Evolutionary conservation across 495 filamentous ascomycete genomes (phyloP), one percentile per base, ranked within the genome.

Genomic region (Astrocystis sublimbata): DNA sequence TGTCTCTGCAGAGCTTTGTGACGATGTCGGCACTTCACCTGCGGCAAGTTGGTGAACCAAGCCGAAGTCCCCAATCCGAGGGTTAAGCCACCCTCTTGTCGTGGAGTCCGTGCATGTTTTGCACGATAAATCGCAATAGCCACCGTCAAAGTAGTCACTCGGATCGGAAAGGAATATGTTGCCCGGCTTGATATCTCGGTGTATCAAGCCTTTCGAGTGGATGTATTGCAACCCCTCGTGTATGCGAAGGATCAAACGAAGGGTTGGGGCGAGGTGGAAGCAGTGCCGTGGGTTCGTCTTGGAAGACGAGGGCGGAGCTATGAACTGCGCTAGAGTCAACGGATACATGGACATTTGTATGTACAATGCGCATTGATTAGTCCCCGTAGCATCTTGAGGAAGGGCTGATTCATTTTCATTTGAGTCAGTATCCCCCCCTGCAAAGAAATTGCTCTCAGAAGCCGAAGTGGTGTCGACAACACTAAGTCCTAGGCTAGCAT

Each of bases 101-200:
- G 41, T 13, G 9, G 31, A 21, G n/a, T 28, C 46, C 12, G 43
- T 52, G 21, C 68, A 70, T 5, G 64, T 68, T 50, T 60, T 60
- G 40, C 81, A 85, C 2, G 71, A 42, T 30, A 66, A 28, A 28
- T 65, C 42, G 36, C 70, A 72, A 40, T 66, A 72, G 36, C 70
- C 70, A 23, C 67, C 63, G 23, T 65, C 62, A 6, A 58, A 59
- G 8, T 54, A 65, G 15, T 19, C 21, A 13, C 52, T 55, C 0
- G 65, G 76, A 70, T 40, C 51, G 60, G 86, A 90, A 62, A 98
- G 81, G 76, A 98, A 98, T 75, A 98, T 96, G 78, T 98, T 98
- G 79, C 98, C 94, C 7, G 94, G 94, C 80, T 98, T 98, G 83
- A 98, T 97, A 75, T 98, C 94, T 54, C 96, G 90, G 72, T 98